phyloP scores from a whole-genome alignment of 2,329 filamentous ascomycete species.

The Gnomoniopsis smithogilvyi region DNA sequence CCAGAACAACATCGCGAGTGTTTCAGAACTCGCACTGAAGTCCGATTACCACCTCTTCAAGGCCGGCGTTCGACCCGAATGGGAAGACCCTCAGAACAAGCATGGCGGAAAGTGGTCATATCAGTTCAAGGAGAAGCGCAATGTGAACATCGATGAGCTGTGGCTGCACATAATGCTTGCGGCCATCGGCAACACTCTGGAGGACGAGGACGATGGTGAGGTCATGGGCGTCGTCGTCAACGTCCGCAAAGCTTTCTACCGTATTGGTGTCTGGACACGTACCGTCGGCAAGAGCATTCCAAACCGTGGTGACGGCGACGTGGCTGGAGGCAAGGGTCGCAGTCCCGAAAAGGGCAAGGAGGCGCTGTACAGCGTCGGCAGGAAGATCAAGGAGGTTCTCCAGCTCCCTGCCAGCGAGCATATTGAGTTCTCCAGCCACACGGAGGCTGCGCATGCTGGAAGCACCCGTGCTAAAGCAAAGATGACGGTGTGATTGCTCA shows the following conservation, averaged over 20 bases:
- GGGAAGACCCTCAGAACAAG: conserved; percentile 98
- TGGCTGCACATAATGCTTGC: conserved; percentile 98
- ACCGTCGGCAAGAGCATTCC: conserved; percentile 84
- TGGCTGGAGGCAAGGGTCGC: conserved; percentile 74
- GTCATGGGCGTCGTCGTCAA: conserved; percentile 99
- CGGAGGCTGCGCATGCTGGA: conserved; percentile 86
- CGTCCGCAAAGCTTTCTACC: conserved; percentile 96
- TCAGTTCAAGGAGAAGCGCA: conserved; percentile 94
- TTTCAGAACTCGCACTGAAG: conserved; percentile 93
- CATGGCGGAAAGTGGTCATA: conserved; percentile 99
- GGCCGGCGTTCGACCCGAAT: conserved; percentile 92
- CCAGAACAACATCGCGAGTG: conserved; percentile 97
- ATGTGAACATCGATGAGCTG: conserved; percentile 85
- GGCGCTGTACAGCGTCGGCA: conserved; percentile 78
- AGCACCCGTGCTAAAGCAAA: conserved; percentile 97
- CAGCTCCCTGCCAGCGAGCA: conserved; percentile 71
- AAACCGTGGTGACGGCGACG: conserved; percentile 68
- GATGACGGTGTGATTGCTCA: conserved; percentile 65
- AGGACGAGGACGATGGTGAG: conserved; percentile 91
- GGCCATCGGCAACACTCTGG: conserved; percentile 95
- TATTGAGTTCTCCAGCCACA: conserved; percentile 96
- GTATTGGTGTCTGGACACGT: conserved; percentile 95
- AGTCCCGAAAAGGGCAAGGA: conserved; percentile 80
- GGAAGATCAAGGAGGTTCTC: conserved; percentile 88
- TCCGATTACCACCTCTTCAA: conserved; percentile 99